A percentile compares a stretch with the other conserved stretches of the same genome.
Evolutionary conservation across 768 basidiomycete genomes (phyloP).

Genomic region (Coprinellus micaceus): DNA sequence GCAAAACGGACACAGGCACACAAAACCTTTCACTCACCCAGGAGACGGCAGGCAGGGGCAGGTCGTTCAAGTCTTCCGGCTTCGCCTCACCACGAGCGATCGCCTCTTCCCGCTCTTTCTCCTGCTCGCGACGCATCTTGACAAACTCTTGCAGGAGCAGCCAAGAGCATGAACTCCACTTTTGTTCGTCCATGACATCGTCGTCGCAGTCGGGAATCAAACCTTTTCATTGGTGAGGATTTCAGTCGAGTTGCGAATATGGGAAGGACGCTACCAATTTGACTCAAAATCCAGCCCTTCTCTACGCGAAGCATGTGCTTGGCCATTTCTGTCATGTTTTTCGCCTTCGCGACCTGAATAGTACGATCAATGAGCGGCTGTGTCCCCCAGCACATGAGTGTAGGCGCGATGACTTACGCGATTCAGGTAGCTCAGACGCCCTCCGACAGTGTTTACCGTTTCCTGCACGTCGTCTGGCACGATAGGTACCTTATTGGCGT

Average conservation of each 20-base stretch:
- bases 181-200: slow-evolving; percentile 91
- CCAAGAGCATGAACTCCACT: slow-evolving; percentile 83
- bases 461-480: slow-evolving; percentile 35
- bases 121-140: slow-evolving; percentile 49
- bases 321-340: slow-evolving; percentile 64
- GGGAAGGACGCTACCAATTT: slow-evolving; percentile 62
- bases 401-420: too few species aligned
- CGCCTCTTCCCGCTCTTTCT: slow-evolving; percentile 37
- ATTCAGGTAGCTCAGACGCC: slow-evolving; percentile 76
- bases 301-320: slow-evolving; percentile 61
- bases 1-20: too few species aligned
- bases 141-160: slow-evolving; percentile 73
- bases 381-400: too few species aligned
- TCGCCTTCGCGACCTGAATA: slow-evolving; percentile 48
- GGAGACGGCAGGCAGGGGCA: slow-evolving; percentile 60
- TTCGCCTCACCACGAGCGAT: slow-evolving; percentile 33
- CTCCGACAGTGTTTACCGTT: slow-evolving; percentile 65
- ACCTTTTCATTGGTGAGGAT: slow-evolving; percentile 23
- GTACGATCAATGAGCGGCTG: too few species aligned
- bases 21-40: too few species aligned
- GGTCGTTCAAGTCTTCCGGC: slow-evolving; percentile 30
- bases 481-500: slow-evolving; percentile 29
- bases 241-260: not conserved
- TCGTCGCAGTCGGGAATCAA: slow-evolving; percentile 81
- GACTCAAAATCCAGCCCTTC: slow-evolving; percentile 75